Evolutionary conservation across 1,139 yeast species (phyloP).

Genomic region (Debaryomyces psychrophilus): DNA sequence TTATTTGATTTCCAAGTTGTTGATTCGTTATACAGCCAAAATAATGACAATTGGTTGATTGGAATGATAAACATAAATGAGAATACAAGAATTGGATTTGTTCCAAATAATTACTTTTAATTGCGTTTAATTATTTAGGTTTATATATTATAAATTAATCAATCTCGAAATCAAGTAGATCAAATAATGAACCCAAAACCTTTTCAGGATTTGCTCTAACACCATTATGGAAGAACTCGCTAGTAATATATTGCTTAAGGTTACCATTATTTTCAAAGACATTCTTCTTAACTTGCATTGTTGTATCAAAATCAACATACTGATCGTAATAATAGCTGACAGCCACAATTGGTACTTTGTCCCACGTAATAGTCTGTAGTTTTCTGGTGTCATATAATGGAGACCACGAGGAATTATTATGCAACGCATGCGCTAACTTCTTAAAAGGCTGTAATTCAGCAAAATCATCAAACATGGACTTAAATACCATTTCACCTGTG

Average conservation of each 20-base stretch:
- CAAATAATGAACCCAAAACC: constrained; percentile 45
- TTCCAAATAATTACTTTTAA: constrained; percentile 40
- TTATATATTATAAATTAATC: constrained; percentile 31
- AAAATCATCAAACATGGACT: constrained; percentile 54
- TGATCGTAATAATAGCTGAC: constrained; percentile 55
- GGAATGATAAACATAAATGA: constrained; percentile 25
- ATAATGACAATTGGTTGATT: constrained; percentile 38
- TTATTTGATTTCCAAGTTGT: constrained; percentile 36
- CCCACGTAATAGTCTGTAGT: constrained; percentile 32
- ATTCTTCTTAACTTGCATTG: constrained; percentile 35
- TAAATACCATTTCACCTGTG: constrained; percentile 62
- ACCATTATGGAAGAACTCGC: constrained; percentile 58
- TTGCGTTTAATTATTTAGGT: neutral
- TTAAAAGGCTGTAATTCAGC: constrained; percentile 44
- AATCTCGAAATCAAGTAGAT: constrained; percentile 44
- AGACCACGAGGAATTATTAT: constrained; percentile 44
- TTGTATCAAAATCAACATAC: constrained; percentile 53
- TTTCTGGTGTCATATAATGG: constrained; percentile 40
- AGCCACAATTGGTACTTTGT: constrained; percentile 52
- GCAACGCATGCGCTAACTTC: constrained; percentile 46
- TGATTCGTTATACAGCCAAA: constrained; percentile 25
- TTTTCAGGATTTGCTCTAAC: constrained; percentile 44
- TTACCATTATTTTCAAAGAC: constrained; percentile 37
- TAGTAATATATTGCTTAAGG: constrained; percentile 47
- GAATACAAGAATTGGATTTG: constrained; percentile 39